phyloP scores from a whole-genome alignment of 2,329 filamentous ascomycete genomes.

The Pleurostoma richardsiae region DNA sequence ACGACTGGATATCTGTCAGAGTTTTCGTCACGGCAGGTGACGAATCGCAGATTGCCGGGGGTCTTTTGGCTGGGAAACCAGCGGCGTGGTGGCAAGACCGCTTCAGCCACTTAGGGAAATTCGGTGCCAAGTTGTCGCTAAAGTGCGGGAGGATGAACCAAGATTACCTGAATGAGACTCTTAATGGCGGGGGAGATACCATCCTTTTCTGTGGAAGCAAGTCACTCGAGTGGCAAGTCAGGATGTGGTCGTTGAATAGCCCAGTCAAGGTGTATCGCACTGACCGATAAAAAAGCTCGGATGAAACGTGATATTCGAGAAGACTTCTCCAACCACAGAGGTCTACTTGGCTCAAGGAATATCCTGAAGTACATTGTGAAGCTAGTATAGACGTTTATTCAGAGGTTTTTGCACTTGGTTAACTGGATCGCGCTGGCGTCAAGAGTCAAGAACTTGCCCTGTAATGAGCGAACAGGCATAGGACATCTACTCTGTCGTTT shows the following conservation, averaged over 20 bases:
- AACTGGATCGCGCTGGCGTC: no score
- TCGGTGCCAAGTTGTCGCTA: no score
- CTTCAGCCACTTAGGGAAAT: neutral
- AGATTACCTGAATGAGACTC: neutral
- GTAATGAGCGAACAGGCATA: no score
- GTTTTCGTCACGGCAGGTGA: slow-evolving; percentile 13
- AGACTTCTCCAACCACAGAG: no score
- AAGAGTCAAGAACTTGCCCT: no score
- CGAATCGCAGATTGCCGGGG: neutral
- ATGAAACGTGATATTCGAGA: neutral
- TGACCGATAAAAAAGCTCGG: slow-evolving; percentile 1
- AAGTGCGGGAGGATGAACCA: no score
- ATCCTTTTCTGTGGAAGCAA: slow-evolving; percentile 17
- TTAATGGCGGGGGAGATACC: neutral
- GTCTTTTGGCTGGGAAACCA: slow-evolving; percentile 5
- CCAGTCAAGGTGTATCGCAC: slow-evolving; percentile 4
- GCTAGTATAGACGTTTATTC: no score
- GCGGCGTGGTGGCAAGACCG: slow-evolving; percentile 7
- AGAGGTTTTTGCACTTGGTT: no score
- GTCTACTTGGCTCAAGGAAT: no score
- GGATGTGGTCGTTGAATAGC: slow-evolving; percentile 12
- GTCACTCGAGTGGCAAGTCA: slow-evolving; percentile 16
- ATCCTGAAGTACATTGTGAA: no score
- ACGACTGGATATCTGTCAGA: slow-evolving; percentile 4
- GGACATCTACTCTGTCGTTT: no score